A percentile compares a stretch with the other conserved stretches of the same genome.
Evolutionary conservation across 2,329 filamentous ascomycete species (phyloP).

Genomic region (Pleomassaria siparia): DNA sequence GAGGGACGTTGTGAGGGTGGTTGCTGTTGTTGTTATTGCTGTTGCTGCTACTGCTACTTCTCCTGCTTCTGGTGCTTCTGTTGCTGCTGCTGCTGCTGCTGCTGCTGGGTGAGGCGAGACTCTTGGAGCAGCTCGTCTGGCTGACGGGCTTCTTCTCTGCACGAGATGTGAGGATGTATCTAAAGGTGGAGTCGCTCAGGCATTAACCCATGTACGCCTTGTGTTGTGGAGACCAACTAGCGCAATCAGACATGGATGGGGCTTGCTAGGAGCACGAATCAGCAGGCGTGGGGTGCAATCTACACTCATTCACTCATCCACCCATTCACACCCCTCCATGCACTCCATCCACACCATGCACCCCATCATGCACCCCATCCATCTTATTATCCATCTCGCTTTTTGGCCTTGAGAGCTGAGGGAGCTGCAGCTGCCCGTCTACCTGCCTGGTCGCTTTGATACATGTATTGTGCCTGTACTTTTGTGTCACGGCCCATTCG

Average conservation of each 20-base stretch:
- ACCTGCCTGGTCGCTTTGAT: neutral
- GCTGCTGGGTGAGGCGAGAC: neutral
- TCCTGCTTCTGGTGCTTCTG: too few species aligned
- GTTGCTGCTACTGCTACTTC: neutral
- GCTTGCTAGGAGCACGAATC: conserved; percentile 3
- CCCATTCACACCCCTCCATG: too few species aligned
- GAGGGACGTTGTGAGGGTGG: neutral
- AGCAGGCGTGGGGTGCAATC: conserved; percentile 11
- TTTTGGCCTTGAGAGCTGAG: too few species aligned
- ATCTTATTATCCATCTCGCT: too few species aligned
- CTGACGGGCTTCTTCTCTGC: neutral
- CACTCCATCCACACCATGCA: neutral
- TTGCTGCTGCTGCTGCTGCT: neutral
- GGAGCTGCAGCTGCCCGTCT: neutral
- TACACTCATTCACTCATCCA: too few species aligned
- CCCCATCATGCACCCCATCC: neutral
- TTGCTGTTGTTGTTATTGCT: neutral
- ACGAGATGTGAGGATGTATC: conserved; percentile 12
- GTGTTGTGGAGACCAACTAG: conserved; percentile 5
- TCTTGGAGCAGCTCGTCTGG: neutral
- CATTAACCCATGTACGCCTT: conserved; percentile 3
- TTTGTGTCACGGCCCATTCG: too few species aligned
- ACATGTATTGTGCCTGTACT: too few species aligned
- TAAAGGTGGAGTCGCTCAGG: conserved; percentile 28
- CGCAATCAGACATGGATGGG: conserved; percentile 3